Percentiles rank a stretch among this genome's conserved stretches.
Evolutionary conservation across 1,139 yeast species (phyloP).

Genomic region (Protomyces macrosporus): DNA sequence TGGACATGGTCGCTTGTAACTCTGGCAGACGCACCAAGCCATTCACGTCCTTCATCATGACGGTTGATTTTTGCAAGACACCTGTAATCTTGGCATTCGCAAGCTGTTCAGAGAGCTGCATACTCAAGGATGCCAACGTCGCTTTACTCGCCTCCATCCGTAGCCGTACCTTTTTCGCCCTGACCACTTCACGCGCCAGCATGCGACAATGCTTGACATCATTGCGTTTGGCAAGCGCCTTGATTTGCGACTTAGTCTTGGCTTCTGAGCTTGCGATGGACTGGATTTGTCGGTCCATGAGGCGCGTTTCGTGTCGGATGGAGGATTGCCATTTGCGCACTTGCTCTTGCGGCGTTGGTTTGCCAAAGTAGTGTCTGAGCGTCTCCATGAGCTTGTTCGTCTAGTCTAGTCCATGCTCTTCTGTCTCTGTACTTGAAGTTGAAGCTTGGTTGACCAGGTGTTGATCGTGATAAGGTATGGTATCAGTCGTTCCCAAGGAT

Average conservation of each 20-base stretch:
- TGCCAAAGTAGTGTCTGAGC: constrained; percentile 20
- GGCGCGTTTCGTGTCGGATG: constrained; percentile 78
- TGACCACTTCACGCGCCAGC: constrained; percentile 76
- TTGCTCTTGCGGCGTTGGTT: constrained; percentile 28
- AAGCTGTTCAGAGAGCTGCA: constrained; percentile 90
- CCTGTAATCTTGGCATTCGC: constrained; percentile 78
- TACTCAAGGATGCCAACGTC: constrained; percentile 72
- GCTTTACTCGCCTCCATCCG: constrained; percentile 77
- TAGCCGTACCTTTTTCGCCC: constrained; percentile 66
- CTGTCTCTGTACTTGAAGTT: no score
- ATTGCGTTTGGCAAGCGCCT: constrained; percentile 68
- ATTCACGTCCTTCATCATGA: constrained; percentile 84
- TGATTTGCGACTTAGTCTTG: constrained; percentile 72
- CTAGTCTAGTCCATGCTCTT: no score
- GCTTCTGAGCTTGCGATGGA: constrained; percentile 49
- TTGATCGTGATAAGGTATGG: no score
- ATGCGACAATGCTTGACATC: constrained; percentile 69
- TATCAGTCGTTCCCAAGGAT: no score
- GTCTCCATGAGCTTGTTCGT: constrained; percentile 20
- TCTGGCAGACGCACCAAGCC: constrained; percentile 72
- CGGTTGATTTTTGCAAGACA: constrained; percentile 72
- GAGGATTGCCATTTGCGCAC: constrained; percentile 68
- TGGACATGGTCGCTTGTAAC: constrained; percentile 77
- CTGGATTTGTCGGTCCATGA: constrained; percentile 69
- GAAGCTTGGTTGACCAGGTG: no score